Evolutionary conservation across 768 basidiomycete species (phyloP).

Genomic region (Lactarius trivialis): DNA sequence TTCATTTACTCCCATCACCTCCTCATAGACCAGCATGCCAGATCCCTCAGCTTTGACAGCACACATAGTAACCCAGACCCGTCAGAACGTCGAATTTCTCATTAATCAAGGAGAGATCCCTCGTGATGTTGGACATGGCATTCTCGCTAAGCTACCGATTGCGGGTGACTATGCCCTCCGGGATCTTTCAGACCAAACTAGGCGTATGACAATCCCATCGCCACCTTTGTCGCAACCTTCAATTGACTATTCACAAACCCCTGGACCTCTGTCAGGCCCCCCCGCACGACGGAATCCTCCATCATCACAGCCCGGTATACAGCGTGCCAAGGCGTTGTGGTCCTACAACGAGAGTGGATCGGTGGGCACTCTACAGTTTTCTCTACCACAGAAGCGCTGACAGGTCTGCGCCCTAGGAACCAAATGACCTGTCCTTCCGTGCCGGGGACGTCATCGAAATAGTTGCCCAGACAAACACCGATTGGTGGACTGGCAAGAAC

Average conservation of each 20-base stretch:
- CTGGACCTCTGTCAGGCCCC: constrained; percentile 9
- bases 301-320: constrained; percentile 21
- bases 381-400: background rate
- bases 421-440: constrained; percentile 72
- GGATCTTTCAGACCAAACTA: constrained; percentile 21
- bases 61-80: constrained; percentile 45
- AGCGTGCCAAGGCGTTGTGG: constrained; percentile 55
- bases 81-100: constrained; percentile 42
- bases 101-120: constrained; percentile 38
- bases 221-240: constrained; percentile 1
- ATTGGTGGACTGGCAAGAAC: constrained; percentile 79
- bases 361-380: constrained; percentile 30
- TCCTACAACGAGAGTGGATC: constrained; percentile 54
- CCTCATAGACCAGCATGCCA: constrained; percentile 9
- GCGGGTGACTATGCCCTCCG: constrained; percentile 23
- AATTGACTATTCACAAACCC: background rate
- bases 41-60: constrained; percentile 43
- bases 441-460: constrained; percentile 75
- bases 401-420: constrained; percentile 43
- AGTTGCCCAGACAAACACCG: constrained; percentile 69
- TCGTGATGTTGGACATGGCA: constrained; percentile 34
- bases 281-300: constrained; percentile 22
- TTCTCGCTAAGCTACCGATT: constrained; percentile 35
- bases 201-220: constrained; percentile 20
- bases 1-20: background rate